phyloP scores from a whole-genome alignment of 441 rosid species.

The Croton setiger region DNA sequence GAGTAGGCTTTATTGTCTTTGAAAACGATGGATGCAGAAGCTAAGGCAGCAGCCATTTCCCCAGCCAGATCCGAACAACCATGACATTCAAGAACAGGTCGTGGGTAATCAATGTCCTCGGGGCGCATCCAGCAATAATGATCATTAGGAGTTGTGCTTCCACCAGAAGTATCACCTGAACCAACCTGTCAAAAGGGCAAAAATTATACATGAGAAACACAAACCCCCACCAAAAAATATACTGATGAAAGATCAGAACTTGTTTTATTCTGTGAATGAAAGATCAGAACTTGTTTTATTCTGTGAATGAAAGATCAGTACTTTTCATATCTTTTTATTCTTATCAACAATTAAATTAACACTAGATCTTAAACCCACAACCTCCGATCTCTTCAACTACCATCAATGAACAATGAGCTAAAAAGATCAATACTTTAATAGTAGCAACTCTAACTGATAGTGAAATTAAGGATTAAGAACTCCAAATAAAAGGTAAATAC shows the following conservation, averaged over 20 bases:
- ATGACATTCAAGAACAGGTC: conserved; percentile 45
- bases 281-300: too few relatives aligned
- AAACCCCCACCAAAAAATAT: background rate
- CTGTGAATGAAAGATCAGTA: background rate
- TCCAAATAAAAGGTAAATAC: too few relatives aligned
- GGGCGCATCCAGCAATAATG: conserved; percentile 98
- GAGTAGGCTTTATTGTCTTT: conserved; percentile 79
- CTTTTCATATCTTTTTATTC: background rate
- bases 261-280: background rate
- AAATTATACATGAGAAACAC: conserved; percentile 1
- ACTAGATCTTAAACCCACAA: background rate
- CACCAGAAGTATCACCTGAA: conserved; percentile 63
- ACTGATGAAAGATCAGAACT: background rate
- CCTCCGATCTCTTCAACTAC: background rate
- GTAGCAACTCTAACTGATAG: background rate
- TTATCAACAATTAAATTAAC: background rate
- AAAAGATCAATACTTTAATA: background rate
- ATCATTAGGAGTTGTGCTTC: conserved; percentile 62
- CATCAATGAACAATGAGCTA: background rate
- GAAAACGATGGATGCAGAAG: conserved; percentile 93
- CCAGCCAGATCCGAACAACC: conserved; percentile 80
- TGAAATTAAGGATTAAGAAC: background rate
- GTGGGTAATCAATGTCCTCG: conserved; percentile 75
- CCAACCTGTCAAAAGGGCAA: conserved; percentile 52
- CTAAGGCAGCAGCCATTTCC: conserved; percentile 95